These are phyloP conservation scores for Fusarium guadeloupense DNA, from an alignment of 2,329 filamentous ascomycete genomes.

Conservation along the genomic window DNA sequence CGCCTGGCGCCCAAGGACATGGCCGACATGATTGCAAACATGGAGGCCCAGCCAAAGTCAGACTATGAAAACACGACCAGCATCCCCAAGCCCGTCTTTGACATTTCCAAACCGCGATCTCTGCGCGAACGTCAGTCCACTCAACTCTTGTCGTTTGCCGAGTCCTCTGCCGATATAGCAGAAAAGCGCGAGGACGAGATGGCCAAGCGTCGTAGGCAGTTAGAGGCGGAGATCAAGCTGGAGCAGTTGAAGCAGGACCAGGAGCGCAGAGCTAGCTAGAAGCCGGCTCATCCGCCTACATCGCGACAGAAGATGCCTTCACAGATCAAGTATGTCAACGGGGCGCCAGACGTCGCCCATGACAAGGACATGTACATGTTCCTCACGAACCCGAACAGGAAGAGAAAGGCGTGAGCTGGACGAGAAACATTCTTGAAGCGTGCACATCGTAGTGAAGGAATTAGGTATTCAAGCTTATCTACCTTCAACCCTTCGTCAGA, in stretches of 20 bases:
- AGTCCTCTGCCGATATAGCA: slow-evolving; percentile 31
- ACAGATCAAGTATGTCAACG: slow-evolving; percentile 16
- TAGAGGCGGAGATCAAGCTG: slow-evolving; percentile 39
- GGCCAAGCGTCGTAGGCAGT: slow-evolving; percentile 2
- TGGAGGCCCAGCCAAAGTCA: slow-evolving; percentile 35
- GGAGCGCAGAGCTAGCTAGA: slow-evolving; percentile 33
- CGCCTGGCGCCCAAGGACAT: slow-evolving; percentile 18
- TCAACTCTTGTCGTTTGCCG: slow-evolving; percentile 35
- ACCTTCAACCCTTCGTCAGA: slow-evolving; percentile 43
- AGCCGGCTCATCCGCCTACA: slow-evolving; percentile 6
- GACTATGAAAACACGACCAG: slow-evolving; percentile 13
- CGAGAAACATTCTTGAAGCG: slow-evolving; percentile 6
- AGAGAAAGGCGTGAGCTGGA: slow-evolving; percentile 2
- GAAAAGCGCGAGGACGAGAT: slow-evolving; percentile 41
- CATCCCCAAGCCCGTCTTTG: slow-evolving; percentile 34
- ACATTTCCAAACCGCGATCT: slow-evolving; percentile 3
- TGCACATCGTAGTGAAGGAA: slow-evolving; percentile 36
- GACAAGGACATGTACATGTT: slow-evolving; percentile 33
- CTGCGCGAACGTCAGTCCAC: slow-evolving; percentile 38
- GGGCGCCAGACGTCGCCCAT: neutral
- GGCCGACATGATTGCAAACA: slow-evolving; percentile 45
- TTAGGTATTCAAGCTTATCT: slow-evolving; percentile 45
- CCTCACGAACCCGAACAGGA: slow-evolving; percentile 25
- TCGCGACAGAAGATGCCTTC: neutral
- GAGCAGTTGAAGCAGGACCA: slow-evolving; percentile 26